phyloP scores from a whole-genome alignment of 2,329 filamentous ascomycete genomes.

The Monosporascus ibericus region DNA sequence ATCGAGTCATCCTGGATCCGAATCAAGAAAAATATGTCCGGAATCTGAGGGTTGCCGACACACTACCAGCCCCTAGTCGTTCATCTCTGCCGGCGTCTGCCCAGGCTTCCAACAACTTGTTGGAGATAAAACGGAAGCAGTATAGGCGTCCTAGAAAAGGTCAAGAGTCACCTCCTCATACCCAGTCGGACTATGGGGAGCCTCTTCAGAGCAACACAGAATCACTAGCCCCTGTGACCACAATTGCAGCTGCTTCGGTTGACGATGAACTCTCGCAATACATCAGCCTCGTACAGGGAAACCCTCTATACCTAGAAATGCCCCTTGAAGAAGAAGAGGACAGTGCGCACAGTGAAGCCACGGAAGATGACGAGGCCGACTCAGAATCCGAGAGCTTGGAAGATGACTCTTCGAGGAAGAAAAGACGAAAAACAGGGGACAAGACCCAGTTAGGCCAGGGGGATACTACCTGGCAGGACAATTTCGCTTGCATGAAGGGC shows the following conservation, averaged over 20 bases:
- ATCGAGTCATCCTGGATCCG: slow-evolving; percentile 51
- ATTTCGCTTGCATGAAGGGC: slow-evolving; percentile 49
- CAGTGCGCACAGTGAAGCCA: slow-evolving; percentile 11
- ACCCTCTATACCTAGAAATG: slow-evolving; percentile 27
- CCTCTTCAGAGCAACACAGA: background rate
- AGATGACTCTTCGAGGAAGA: slow-evolving; percentile 13
- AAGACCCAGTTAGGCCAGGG: slow-evolving; percentile 18
- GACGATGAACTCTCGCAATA: slow-evolving; percentile 10
- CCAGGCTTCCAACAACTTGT: slow-evolving; percentile 8
- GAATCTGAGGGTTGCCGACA: slow-evolving; percentile 40
- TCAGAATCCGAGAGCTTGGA: slow-evolving; percentile 2
- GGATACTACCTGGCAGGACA: slow-evolving; percentile 35
- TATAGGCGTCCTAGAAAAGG: slow-evolving; percentile 3
- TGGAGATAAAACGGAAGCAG: slow-evolving; percentile 10
- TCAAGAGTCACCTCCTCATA: background rate
- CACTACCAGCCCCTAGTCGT: slow-evolving; percentile 24
- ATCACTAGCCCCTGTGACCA: background rate
- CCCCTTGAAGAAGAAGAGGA: slow-evolving; percentile 9
- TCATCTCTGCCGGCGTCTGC: slow-evolving; percentile 1
- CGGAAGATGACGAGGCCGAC: slow-evolving; percentile 19
- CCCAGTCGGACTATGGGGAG: slow-evolving; percentile 1
- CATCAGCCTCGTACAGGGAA: slow-evolving; percentile 56
- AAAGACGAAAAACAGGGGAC: slow-evolving; percentile 8
- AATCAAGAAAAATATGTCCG: slow-evolving; percentile 48
- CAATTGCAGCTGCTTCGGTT: background rate